phyloP scores from a whole-genome alignment of 495 filamentous ascomycete species.

The Hyaloscypha hepaticicola region DNA sequence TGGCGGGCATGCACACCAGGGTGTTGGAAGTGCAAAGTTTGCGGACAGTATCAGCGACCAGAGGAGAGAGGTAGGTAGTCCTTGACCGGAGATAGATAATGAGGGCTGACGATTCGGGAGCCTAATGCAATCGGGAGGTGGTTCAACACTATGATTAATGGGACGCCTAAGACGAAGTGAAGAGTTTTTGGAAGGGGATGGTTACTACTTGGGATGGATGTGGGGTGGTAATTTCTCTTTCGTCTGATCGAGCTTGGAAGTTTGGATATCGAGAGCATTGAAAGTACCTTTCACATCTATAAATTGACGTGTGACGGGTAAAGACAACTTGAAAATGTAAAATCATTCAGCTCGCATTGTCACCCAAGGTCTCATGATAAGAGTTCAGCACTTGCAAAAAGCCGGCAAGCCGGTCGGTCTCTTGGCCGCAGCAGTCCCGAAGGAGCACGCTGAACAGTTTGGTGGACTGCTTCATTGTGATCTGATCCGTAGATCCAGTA shows the following conservation, averaged over 20 bases:
- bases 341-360: background rate
- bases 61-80: conserved; percentile 29
- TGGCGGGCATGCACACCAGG: conserved; percentile 19
- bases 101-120: conserved; percentile 1
- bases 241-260: conserved; percentile 24
- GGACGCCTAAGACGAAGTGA: conserved; percentile 20
- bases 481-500: conserved; percentile 37
- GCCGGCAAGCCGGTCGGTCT: conserved; percentile 66
- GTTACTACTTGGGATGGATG: background rate
- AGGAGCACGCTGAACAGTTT: conserved; percentile 44
- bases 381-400: conserved; percentile 34
- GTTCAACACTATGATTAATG: conserved; percentile 27
- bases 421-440: conserved; percentile 57
- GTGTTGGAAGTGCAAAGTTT: conserved; percentile 29
- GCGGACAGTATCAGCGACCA: conserved; percentile 31
- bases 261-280: conserved; percentile 37
- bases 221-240: background rate
- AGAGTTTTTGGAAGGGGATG: conserved; percentile 32
- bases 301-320: background rate
- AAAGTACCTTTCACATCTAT: background rate
- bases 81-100: background rate
- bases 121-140: conserved; percentile 14
- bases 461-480: conserved; percentile 41
- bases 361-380: background rate
- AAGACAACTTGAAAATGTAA: background rate